Conservation (phyloP, 129 eudicot genomes). For the Flaveria trinervia region DNA sequence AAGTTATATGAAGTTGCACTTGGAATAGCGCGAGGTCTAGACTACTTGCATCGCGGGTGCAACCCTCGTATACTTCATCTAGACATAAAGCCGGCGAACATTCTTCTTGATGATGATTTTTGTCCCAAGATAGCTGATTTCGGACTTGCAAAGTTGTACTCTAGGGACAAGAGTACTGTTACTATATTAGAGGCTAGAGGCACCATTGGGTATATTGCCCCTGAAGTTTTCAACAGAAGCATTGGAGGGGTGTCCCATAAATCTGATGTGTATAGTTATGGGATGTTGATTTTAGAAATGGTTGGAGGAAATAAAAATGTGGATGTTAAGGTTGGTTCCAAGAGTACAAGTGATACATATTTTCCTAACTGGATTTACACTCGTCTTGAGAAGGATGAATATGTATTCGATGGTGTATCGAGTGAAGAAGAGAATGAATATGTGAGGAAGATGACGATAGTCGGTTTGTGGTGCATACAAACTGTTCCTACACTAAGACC, state of each 20-base stretch:
- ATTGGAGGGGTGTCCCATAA: conserved; percentile 9
- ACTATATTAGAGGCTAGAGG: conserved; percentile 12
- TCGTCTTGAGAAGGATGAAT: background rate
- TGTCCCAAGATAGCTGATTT: conserved; percentile 14
- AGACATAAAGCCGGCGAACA: conserved; percentile 7
- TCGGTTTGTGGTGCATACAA: conserved; percentile 14
- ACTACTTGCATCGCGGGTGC: conserved; percentile 13
- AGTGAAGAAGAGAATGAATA: background rate
- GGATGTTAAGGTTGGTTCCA: background rate
- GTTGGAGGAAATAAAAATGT: background rate
- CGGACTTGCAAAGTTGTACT: conserved; percentile 10
- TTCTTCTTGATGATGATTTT: conserved; percentile 2
- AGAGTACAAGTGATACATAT: conserved; percentile 5
- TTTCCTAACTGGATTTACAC: conserved; percentile 8
- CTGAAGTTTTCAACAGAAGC: background rate
- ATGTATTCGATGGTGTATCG: background rate
- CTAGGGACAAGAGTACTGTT: background rate
- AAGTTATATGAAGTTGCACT: conserved; percentile 5
- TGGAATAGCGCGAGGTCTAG: conserved; percentile 1
- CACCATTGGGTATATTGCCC: conserved; percentile 14
- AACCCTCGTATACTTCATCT: conserved; percentile 9
- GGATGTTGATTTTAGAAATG: conserved; percentile 13
- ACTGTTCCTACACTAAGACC: conserved; percentile 11
- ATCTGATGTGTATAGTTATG: conserved; percentile 13
- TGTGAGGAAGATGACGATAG: background rate